phyloP scores from a whole-genome alignment of 345 rosid species.

The Brassica rapa region DNA sequence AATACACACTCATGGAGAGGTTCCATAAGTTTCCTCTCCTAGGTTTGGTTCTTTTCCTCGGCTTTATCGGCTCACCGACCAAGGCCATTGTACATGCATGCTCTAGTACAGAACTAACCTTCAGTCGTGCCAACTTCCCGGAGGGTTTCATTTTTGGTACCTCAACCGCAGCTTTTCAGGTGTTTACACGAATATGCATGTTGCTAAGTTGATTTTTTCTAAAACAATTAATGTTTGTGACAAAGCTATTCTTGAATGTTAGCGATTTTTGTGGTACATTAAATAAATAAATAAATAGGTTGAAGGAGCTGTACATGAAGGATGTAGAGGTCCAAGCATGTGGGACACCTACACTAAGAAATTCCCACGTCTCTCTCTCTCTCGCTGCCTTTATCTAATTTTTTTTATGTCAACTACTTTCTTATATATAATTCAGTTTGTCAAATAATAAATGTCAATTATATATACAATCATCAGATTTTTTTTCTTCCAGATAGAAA shows the following conservation, averaged over 20 bases:
- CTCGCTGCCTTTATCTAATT: background rate
- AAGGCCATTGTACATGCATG: slow-evolving; percentile 26
- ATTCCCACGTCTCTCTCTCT: slow-evolving; percentile 36
- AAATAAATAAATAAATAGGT: slow-evolving; percentile 41
- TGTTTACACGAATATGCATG: slow-evolving; percentile 1
- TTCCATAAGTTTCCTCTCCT: slow-evolving; percentile 21
- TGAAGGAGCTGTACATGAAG: slow-evolving; percentile 40
- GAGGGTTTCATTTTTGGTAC: slow-evolving; percentile 42
- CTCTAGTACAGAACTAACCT: slow-evolving; percentile 34
- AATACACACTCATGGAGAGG: slow-evolving; percentile 33
- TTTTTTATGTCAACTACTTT: background rate
- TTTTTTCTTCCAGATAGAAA: slow-evolving; percentile 43
- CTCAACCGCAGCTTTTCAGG: slow-evolving; percentile 42
- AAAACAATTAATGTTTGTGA: background rate
- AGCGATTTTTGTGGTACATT: slow-evolving; percentile 15
- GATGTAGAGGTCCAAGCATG: slow-evolving; percentile 46
- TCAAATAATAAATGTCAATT: background rate
- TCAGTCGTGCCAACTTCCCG: slow-evolving; percentile 39
- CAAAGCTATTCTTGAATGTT: background rate
- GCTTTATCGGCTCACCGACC: slow-evolving; percentile 15
- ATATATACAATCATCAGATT: background rate
- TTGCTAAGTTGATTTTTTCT: background rate
- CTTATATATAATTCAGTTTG: background rate
- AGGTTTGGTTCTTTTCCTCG: slow-evolving; percentile 26
- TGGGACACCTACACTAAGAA: slow-evolving; percentile 41